A percentile compares a stretch with the other conserved stretches of the same genome.
Evolutionary conservation across 257 asterid genomes (phyloP).

Genomic region (Solanum acaule): DNA sequence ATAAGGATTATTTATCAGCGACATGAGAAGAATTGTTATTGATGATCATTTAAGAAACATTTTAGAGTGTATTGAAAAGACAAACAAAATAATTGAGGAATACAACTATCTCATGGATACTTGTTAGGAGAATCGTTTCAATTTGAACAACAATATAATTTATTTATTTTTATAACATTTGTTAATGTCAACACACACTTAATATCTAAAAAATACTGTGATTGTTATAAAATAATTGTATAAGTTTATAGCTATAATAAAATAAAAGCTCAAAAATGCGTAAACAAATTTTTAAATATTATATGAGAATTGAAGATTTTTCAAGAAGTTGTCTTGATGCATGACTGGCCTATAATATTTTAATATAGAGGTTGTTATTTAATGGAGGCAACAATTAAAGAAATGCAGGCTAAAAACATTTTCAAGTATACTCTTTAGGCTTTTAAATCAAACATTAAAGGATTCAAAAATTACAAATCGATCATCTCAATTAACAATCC

Average conservation of each 20-base stretch:
- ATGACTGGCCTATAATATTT: neutral
- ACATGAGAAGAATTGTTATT: neutral
- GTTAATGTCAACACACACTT: neutral
- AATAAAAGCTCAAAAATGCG: neutral
- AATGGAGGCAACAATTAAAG: neutral
- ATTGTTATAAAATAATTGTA: neutral
- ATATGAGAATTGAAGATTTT: no score
- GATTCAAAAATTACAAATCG: neutral
- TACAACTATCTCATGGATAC: neutral
- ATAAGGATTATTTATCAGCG: neutral
- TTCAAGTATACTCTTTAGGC: neutral
- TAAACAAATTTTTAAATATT: neutral
- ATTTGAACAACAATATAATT: neutral
- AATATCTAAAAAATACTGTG: neutral
- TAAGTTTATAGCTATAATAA: neutral
- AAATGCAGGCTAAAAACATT: neutral
- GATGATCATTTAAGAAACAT: no score
- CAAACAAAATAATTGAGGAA: no score
- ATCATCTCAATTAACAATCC: neutral
- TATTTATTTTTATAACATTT: neutral
- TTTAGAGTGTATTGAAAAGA: neutral
- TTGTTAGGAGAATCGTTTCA: neutral
- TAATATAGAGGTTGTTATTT: neutral
- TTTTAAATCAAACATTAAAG: neutral
- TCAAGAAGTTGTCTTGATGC: neutral